Conservation (phyloP, 192 early-diverging fungal species). For the Umbelopsis sp. region DNA sequence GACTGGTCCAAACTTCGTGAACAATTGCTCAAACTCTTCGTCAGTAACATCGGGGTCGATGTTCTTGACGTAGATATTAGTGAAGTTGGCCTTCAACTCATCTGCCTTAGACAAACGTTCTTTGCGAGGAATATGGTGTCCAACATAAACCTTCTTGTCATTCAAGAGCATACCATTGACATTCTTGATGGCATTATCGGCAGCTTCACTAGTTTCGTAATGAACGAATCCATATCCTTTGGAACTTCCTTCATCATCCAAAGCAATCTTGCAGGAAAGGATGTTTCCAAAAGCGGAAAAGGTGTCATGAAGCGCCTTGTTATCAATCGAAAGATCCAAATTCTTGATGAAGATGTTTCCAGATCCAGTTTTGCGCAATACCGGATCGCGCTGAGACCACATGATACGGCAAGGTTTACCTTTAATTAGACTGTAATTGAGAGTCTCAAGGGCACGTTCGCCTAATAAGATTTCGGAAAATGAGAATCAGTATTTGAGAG, state of each 20-base stretch:
- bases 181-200: slow-evolving; percentile 93
- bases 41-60: slow-evolving; percentile 78
- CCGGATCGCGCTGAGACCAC: slow-evolving; percentile 99
- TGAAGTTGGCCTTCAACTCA: slow-evolving; percentile 89
- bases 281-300: slow-evolving; percentile 98
- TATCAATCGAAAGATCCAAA: slow-evolving; percentile 95
- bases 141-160: slow-evolving; percentile 97
- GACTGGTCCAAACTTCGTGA: slow-evolving; percentile 78
- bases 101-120: slow-evolving; percentile 92
- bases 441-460: slow-evolving; percentile 87
- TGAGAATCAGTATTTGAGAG: background rate
- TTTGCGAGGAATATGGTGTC: slow-evolving; percentile 88
- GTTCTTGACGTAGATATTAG: slow-evolving; percentile 99
- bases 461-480: slow-evolving; percentile 55
- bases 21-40: slow-evolving; percentile 78
- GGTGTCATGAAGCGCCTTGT: slow-evolving; percentile 99
- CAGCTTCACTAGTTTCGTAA: slow-evolving; percentile 93
- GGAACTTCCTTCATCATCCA: slow-evolving; percentile 74
- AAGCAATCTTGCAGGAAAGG: slow-evolving; percentile 96
- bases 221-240: slow-evolving; percentile 99
- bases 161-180: slow-evolving; percentile 99
- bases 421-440: slow-evolving; percentile 97
- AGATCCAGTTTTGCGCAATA: slow-evolving; percentile 84
- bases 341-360: slow-evolving; percentile 99
- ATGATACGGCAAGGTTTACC: slow-evolving; percentile 97